Conservation (phyloP, 805 yeast species). For the Saccharomyces jurei region DNA sequence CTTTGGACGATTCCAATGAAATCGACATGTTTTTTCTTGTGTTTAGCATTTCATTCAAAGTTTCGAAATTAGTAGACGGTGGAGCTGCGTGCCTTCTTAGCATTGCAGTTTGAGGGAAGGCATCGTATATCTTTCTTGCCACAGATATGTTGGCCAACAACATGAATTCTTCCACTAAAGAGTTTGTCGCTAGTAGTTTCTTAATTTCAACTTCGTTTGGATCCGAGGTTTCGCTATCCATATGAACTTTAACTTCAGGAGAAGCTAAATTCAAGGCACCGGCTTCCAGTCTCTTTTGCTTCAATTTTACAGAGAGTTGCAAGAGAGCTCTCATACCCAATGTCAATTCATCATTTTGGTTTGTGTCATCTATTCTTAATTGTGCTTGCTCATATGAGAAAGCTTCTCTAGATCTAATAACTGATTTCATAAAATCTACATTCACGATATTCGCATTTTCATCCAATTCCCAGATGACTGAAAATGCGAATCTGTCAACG, state of each 20-base stretch:
- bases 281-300: constrained; percentile 78
- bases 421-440: constrained; percentile 75
- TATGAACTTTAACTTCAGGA: constrained; percentile 94
- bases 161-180: constrained; percentile 97
- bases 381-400: constrained; percentile 94
- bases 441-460: constrained; percentile 75
- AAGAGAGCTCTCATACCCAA: constrained; percentile 80
- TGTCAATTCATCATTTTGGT: constrained; percentile 76
- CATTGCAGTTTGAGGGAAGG: constrained; percentile 98
- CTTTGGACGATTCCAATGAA: constrained; percentile 76
- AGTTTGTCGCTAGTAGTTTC: constrained; percentile 79
- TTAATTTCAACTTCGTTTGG: constrained; percentile 94
- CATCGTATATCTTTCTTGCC: constrained; percentile 83
- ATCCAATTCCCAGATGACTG: constrained; percentile 93
- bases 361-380: constrained; percentile 71
- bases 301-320: constrained; percentile 71
- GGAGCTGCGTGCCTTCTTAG: constrained; percentile 97
- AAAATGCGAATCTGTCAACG: constrained; percentile 92
- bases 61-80: constrained; percentile 86
- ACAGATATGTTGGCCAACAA: constrained; percentile 93
- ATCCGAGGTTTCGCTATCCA: constrained; percentile 95
- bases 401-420: constrained; percentile 86
- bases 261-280: constrained; percentile 96
- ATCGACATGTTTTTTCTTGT: constrained; percentile 69
- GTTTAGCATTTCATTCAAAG: constrained; percentile 78